Base-by-base conservation (phyloP, 768 basidiomycete genomes). In the Leccinum imitatum region DNA sequence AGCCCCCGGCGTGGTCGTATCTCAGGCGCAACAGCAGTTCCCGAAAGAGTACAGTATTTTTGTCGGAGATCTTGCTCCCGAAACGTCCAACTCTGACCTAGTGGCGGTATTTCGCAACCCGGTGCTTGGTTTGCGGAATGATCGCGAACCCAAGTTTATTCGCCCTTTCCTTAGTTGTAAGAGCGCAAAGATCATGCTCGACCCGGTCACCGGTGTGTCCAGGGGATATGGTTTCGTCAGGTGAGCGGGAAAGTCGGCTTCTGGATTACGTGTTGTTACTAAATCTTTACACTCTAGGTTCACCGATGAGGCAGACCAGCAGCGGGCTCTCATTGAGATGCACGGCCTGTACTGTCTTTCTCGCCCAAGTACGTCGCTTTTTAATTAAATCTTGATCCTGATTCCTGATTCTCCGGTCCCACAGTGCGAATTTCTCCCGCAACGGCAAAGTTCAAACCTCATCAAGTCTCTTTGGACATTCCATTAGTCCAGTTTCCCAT, bases 171-270 rank as follows among this genome's bases (percentile, higher is more conserved):
- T 85, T 39, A 95, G 92, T 72, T 95, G 93, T 76, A 94, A 93
- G 79, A 95, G 93, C 72, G 95, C 95, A 31, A 95, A 94, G 78
- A 96, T 93, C 64, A 95, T 95, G 93, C 78, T 93, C 52, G 93
- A 95, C 73, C 93, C 94, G 2, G 84, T 89, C 21, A 93, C 93
- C 5, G 93, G 93, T 17, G 85, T 93, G 21, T 93, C 91, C 30
- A 82, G 92, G 62, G 94, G 94, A 4, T 96, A 95, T 73, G 94
- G 94, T 30, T 96, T 96, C 69, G 94, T 97, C 41, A 83, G 95
- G 90, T 88, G 61, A 55, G 83, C 74, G 4, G 11, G 21, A 61
- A 52, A 53, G 2, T 52, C 21, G 50, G 13, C 68, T 64, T 56
- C 55, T 59, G 14, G 27, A 58, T 60, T 46, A 9, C 46, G 14